Percentiles rank a stretch among this genome's conserved stretches.
phyloP scores from a whole-genome alignment of 768 basidiomycete species.

The Pleurotus giganteus region DNA sequence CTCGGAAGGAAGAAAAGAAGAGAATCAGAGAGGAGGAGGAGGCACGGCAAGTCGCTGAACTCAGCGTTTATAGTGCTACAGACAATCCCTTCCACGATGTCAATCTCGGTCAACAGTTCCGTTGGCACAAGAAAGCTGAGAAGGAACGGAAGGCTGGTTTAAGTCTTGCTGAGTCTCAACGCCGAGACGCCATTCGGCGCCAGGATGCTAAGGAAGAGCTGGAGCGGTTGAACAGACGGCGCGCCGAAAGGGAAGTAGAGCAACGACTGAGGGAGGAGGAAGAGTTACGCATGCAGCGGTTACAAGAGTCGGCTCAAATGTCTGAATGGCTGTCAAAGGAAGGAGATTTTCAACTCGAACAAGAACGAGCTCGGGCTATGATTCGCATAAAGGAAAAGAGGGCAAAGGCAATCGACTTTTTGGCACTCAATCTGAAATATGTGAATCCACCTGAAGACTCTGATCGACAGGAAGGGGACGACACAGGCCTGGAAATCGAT shows the following conservation, averaged over 20 bases:
- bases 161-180: slow-evolving; percentile 72
- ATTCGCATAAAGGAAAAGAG: slow-evolving; percentile 95
- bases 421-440: slow-evolving; percentile 94
- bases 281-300: slow-evolving; percentile 80
- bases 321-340: slow-evolving; percentile 97
- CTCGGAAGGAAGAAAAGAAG: slow-evolving; percentile 86
- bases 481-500: slow-evolving; percentile 93
- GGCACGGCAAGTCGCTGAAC: slow-evolving; percentile 87
- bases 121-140: slow-evolving; percentile 98
- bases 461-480: slow-evolving; percentile 61
- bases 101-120: slow-evolving; percentile 94
- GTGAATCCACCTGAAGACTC: slow-evolving; percentile 68
- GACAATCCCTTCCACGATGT: slow-evolving; percentile 99
- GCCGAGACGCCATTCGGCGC: slow-evolving; percentile 73
- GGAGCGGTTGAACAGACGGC: slow-evolving; percentile 83
- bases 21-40: slow-evolving; percentile 84
- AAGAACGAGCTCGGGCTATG: slow-evolving; percentile 85
- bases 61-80: slow-evolving; percentile 93
- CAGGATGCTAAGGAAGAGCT: slow-evolving; percentile 96
- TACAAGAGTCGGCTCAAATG: slow-evolving; percentile 97
- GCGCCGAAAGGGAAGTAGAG: slow-evolving; percentile 93
- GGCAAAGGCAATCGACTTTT: slow-evolving; percentile 97
- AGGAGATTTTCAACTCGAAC: slow-evolving; percentile 95
- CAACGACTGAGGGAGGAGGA: slow-evolving; percentile 89
- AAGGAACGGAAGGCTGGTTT: slow-evolving; percentile 91